A percentile compares a stretch with the other conserved stretches of the same genome.
These are phyloP conservation scores for Chamaecrista fasciculata DNA, from an alignment of 306 rosid species.

Conservation along the genomic window DNA sequence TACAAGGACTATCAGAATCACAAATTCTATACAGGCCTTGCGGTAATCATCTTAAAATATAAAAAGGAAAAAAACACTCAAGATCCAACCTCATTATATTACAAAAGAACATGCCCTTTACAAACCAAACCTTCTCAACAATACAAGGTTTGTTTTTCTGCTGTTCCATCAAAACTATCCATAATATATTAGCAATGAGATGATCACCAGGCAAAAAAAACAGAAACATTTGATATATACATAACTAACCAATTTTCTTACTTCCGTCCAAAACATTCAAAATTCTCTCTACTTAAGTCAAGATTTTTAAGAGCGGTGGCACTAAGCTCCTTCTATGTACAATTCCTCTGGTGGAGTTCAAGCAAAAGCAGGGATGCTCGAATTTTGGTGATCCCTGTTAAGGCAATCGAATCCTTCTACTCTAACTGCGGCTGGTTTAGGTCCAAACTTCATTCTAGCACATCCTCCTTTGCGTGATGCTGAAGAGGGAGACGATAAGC, in stretches of 20 bases:
- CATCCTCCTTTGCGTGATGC: conserved; percentile 66
- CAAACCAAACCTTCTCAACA: conserved; percentile 50
- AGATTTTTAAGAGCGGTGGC: conserved; percentile 46
- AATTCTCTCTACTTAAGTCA: conserved; percentile 45
- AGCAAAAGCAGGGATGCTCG: conserved; percentile 77
- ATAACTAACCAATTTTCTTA: conserved; percentile 27
- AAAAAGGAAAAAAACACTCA: conserved; percentile 38
- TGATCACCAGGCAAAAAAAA: conserved; percentile 17
- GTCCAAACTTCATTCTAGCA: conserved; percentile 65
- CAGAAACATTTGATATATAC: conserved; percentile 28
- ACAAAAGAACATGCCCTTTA: conserved; percentile 46
- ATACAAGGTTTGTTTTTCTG: conserved; percentile 48
- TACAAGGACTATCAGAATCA: conserved; percentile 47
- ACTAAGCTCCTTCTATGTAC: conserved; percentile 73
- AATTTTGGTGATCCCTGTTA: conserved; percentile 78
- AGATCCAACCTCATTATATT: conserved; percentile 33
- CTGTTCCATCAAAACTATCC: conserved; percentile 41
- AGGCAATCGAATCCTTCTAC: conserved; percentile 94
- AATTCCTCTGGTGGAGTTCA: conserved; percentile 53
- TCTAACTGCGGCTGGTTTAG: conserved; percentile 85
- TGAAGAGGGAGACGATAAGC: conserved; percentile 56
- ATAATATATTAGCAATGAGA: conserved; percentile 28
- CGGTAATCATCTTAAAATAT: conserved; percentile 46
- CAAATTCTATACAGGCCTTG: conserved; percentile 47
- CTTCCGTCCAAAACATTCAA: conserved; percentile 29